These are phyloP conservation scores for Cyberlindnera petersonii DNA, from an alignment of 805 yeast species.

Conservation along the genomic window DNA sequence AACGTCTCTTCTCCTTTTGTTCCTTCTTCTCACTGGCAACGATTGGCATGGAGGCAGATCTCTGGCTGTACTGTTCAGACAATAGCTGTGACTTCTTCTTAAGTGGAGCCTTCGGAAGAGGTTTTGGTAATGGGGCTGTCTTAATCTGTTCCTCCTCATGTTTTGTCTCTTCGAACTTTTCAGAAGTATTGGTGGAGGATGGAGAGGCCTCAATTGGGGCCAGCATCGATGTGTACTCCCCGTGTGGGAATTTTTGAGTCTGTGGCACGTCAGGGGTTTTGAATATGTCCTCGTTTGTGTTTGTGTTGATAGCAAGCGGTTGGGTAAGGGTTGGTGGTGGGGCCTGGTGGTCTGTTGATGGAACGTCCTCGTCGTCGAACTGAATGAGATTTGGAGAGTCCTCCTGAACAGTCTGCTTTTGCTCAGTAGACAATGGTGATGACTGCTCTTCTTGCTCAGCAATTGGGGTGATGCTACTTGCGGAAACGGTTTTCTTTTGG, in stretches of 20 bases:
- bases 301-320: not conserved
- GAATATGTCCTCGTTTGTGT: slow-evolving; percentile 22
- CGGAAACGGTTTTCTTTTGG: slow-evolving; percentile 8
- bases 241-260: slow-evolving; percentile 15
- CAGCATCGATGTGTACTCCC: slow-evolving; percentile 21
- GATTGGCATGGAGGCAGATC: slow-evolving; percentile 26
- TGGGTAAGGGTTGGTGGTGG: slow-evolving; percentile 10
- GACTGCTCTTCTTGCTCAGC: slow-evolving; percentile 7
- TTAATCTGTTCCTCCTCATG: slow-evolving; percentile 3
- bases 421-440: slow-evolving; percentile 13
- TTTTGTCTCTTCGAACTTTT: not conserved
- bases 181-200: slow-evolving; percentile 8
- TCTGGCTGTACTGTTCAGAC: slow-evolving; percentile 18
- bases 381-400: slow-evolving; percentile 35
- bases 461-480: slow-evolving; percentile 5
- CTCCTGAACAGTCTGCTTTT: not conserved
- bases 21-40: slow-evolving; percentile 5
- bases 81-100: slow-evolving; percentile 6
- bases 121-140: slow-evolving; percentile 8
- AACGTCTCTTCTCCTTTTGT: slow-evolving; percentile 20
- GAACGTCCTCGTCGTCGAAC: slow-evolving; percentile 25
- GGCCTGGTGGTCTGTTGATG: not conserved
- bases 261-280: slow-evolving; percentile 26
- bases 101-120: slow-evolving; percentile 8
- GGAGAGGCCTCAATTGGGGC: slow-evolving; percentile 6